A percentile compares a stretch with the other conserved stretches of the same genome.
These are phyloP conservation scores for Sherardia arvensis DNA, from an alignment of 257 asterid species.

Conservation along the genomic window DNA sequence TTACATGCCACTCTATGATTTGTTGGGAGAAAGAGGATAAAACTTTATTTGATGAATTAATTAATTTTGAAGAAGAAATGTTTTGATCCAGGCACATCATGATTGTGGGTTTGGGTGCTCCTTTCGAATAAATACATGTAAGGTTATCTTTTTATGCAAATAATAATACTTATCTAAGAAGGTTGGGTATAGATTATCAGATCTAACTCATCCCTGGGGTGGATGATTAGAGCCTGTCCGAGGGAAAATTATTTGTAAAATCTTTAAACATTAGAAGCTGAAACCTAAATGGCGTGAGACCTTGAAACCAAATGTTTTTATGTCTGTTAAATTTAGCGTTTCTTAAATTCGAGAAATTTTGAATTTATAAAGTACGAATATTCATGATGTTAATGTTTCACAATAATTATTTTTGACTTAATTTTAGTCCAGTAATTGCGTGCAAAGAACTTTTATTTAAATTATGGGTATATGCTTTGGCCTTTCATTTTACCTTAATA, in stretches of 20 bases:
- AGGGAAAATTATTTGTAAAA: background rate
- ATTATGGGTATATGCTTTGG: background rate
- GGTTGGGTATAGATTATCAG: background rate
- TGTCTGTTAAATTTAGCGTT: background rate
- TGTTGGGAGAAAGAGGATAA: background rate
- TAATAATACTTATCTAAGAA: background rate
- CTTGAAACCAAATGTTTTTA: background rate
- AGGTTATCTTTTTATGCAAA: background rate
- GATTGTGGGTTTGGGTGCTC: background rate
- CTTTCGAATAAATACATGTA: background rate
- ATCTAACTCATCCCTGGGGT: background rate
- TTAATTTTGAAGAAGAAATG: background rate
- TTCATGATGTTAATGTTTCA: constrained; percentile 4
- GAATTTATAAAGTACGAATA: background rate
- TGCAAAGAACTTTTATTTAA: background rate
- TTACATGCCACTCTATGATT: background rate
- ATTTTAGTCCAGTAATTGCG: background rate
- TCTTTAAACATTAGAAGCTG: background rate
- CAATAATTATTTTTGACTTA: background rate
- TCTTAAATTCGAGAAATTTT: background rate
- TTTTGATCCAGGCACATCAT: background rate
- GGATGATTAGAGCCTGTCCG: background rate
- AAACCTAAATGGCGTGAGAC: background rate
- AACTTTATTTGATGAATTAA: background rate
- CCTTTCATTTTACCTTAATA: constrained; percentile 1